Evolutionary conservation across 768 basidiomycete species (phyloP), one percentile per base, ranked within the genome.

Genomic region (Pulveroboletus sp.): DNA sequence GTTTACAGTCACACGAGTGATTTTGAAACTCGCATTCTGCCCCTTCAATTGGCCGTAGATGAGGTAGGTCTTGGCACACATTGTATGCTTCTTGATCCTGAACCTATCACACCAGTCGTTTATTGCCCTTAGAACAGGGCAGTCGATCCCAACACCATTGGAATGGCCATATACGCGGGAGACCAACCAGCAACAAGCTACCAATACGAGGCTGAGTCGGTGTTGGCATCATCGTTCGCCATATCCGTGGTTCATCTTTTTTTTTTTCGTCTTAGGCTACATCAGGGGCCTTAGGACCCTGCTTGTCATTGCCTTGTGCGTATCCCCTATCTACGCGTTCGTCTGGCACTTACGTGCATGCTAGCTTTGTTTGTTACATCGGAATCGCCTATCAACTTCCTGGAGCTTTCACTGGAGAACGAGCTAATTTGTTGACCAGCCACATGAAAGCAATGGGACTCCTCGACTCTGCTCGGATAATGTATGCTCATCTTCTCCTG

Each of bases 401-500:
- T 11, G 89, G 87, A 3, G 75, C 83, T 8, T 78, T 86, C 39
- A 71, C 82, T 11, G 75, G 73, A 6, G 89, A 91, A 63, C 74
- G 86, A 37, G 82, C 87, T 0, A 75, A 71, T 46, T 66, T 77
- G 14, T 63, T 90, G 30, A 88, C 89, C 0, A 69, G 78, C 8
- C 86, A 90, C 60, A 79, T 90, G 75, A 83, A 84, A 60, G 86
- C 80, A 3, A 90, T 91, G 89, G 89, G 89, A 8, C 73, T 89
- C 13, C 66, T 77, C 7, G 86, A 89, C 58, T 80, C 80, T 0
- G 85, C 87, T 11, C 75, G 86, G 33, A 77, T 86, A 42, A 51
- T 81, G 77, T 80, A 59, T 14, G 79, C 61, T 10, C 18, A 6
- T 27, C 21, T 36, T 38, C 31, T 9, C 13, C 28, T 35, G 1